These are phyloP conservation scores for Alternaria ethzedia DNA, from an alignment of 2,329 filamentous ascomycete species.

Conservation along the genomic window DNA sequence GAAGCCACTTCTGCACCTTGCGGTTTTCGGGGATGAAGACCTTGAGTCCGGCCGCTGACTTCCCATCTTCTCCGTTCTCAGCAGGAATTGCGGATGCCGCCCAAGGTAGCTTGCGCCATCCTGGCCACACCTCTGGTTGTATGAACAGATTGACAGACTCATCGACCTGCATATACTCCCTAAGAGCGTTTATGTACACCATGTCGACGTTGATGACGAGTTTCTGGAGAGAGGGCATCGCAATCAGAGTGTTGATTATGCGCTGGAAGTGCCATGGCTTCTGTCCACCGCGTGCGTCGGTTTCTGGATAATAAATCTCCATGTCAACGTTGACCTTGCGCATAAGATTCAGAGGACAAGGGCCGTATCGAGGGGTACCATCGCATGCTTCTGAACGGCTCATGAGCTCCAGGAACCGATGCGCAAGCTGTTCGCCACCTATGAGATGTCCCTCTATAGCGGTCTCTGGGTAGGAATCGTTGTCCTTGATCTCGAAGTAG, in stretches of 20 bases:
- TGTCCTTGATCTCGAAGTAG: not conserved
- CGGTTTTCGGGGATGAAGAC: not conserved
- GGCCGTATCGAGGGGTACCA: not conserved
- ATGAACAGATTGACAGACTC: too few species aligned
- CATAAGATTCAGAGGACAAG: not conserved
- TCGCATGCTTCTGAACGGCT: not conserved
- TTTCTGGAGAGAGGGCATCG: not conserved
- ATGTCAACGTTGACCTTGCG: not conserved
- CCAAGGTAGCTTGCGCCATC: not conserved
- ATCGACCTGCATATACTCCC: too few species aligned
- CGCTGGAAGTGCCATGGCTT: not conserved
- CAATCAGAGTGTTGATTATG: not conserved
- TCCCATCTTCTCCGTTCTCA: not conserved
- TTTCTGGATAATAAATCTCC: not conserved
- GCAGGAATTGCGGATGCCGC: not conserved
- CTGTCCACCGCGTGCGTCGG: too few species aligned
- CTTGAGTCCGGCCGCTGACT: not conserved
- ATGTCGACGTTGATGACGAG: not conserved
- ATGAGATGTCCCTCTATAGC: too few species aligned
- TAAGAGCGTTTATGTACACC: too few species aligned
- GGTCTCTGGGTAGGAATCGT: too few species aligned
- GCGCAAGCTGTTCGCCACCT: not conserved
- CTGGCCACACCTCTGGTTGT: not conserved
- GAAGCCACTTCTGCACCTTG: not conserved
- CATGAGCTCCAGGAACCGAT: not conserved